Base-by-base conservation (phyloP, 2,329 filamentous ascomycete species). In the Neonectria sp. region DNA sequence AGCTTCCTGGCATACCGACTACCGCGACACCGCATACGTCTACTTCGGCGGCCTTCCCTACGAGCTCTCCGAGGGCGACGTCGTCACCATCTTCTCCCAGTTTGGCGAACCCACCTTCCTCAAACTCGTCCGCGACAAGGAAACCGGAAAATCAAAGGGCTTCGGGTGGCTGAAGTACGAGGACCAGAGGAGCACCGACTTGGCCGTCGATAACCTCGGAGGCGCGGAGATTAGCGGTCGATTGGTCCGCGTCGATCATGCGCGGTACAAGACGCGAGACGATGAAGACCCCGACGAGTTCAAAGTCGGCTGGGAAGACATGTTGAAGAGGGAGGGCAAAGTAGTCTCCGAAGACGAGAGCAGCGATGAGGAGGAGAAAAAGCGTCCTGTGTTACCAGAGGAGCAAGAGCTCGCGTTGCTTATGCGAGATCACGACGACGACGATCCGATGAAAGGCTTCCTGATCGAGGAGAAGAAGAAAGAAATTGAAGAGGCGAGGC, bases 151-250 rank as follows among this genome's bases (percentile, higher is more conserved):
- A 82, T 97, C 93, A 68, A 93, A 92, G 72, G 96, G 96, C 0
- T 99, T 98, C 78, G 95, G 93, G 3, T 99, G 97, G 87, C 87
- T 99, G 65, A 99, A 99, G 79, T 99, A 98, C 82, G 96, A 99
- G 80, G 95, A 99, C 81, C 96, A 99, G 84, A 89, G 95, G 73
- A 98, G 95, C 82, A 97, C 94, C 69, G 95, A 98, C 81, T 84
- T 99, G 48, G 96, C 97, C 0, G 97, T 99, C 11, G 96, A 99
- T 82, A 99, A 99, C 79, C 84, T 99, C 6, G 93, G 95, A 45
- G 96, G 96, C 35, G 92, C 95, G 9, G 92, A 91, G 33, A 91
- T 99, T 21, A 86, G 93, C 78, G 95, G 95, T 3, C 88, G 95
- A 48, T 82, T 95, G 65, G 82, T 99, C 48, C 90, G 93, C 67